Conservation (phyloP, 1,284 basidiomycete genomes). For the Marasmius sp. region DNA sequence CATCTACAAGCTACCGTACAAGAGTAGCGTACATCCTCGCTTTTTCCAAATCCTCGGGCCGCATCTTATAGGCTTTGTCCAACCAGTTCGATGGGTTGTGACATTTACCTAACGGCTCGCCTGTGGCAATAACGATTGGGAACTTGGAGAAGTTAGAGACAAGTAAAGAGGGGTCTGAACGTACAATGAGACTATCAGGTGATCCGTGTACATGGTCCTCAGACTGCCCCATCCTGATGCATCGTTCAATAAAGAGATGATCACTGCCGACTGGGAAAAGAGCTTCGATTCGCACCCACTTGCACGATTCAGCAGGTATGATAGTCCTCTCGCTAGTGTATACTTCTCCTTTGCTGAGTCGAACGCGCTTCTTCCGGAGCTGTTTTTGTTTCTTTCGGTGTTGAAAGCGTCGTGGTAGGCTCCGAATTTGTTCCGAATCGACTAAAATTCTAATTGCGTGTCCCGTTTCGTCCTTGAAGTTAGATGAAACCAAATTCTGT, state of each 20-base stretch:
- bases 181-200: constrained; percentile 19
- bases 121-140: too few relatives aligned
- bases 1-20: too few relatives aligned
- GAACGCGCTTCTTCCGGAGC: background rate
- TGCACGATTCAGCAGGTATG: constrained; percentile 12
- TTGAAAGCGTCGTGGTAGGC: background rate
- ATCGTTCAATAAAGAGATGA: constrained; percentile 4
- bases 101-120: too few relatives aligned
- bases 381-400: constrained; percentile 1
- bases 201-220: constrained; percentile 16
- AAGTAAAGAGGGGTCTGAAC: background rate
- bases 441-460: constrained; percentile 9
- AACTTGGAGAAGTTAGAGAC: too few relatives aligned
- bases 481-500: constrained; percentile 1
- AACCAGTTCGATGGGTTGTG: too few relatives aligned
- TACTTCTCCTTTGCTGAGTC: background rate
- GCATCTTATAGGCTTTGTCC: too few relatives aligned
- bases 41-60: too few relatives aligned
- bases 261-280: background rate
- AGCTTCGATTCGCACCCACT: background rate
- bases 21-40: too few relatives aligned
- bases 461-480: constrained; percentile 4
- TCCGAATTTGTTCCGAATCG: background rate
- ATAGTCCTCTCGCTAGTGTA: constrained; percentile 4
- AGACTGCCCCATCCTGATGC: background rate